phyloP scores from a whole-genome alignment of 257 asterid genomes.

The Handroanthus guayacan region DNA sequence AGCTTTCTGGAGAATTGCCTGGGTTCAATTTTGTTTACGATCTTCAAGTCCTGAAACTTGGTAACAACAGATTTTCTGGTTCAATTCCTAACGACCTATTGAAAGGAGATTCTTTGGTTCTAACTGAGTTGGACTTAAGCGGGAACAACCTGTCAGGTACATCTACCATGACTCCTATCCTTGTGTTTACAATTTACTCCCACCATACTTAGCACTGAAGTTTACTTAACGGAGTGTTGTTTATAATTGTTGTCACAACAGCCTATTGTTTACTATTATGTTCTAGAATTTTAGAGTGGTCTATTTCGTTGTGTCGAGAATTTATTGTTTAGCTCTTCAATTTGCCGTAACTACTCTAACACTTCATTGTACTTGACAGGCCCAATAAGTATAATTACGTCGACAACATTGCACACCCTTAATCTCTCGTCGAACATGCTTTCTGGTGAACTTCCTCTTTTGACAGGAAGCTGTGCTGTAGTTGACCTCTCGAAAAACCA shows the following conservation, averaged over 20 bases:
- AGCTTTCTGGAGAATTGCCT: conserved; percentile 86
- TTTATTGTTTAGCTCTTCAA: conserved; percentile 1
- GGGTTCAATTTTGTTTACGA: conserved; percentile 87
- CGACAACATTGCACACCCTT: conserved; percentile 72
- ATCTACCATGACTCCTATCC: background rate
- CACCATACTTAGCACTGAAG: background rate
- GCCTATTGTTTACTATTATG: background rate
- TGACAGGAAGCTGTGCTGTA: conserved; percentile 79
- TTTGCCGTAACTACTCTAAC: conserved; percentile 3
- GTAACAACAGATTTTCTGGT: conserved; percentile 81
- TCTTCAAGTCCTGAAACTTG: conserved; percentile 79
- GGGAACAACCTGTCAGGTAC: conserved; percentile 90
- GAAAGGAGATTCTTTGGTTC: conserved; percentile 83
- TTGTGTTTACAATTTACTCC: conserved; percentile 4
- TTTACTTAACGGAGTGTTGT: background rate
- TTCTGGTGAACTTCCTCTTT: conserved; percentile 83
- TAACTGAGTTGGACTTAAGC: conserved; percentile 85
- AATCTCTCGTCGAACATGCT: conserved; percentile 84
- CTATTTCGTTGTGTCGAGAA: conserved; percentile 2
- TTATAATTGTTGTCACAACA: background rate
- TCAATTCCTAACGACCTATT: conserved; percentile 77
- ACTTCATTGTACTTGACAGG: conserved; percentile 55
- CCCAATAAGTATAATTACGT: conserved; percentile 74
- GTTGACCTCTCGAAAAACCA: conserved; percentile 79
- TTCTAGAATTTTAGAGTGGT: background rate